Evolutionary conservation across 192 early-diverging fungal genomes (phyloP).

Genomic region (Rhizophagus clarus): DNA sequence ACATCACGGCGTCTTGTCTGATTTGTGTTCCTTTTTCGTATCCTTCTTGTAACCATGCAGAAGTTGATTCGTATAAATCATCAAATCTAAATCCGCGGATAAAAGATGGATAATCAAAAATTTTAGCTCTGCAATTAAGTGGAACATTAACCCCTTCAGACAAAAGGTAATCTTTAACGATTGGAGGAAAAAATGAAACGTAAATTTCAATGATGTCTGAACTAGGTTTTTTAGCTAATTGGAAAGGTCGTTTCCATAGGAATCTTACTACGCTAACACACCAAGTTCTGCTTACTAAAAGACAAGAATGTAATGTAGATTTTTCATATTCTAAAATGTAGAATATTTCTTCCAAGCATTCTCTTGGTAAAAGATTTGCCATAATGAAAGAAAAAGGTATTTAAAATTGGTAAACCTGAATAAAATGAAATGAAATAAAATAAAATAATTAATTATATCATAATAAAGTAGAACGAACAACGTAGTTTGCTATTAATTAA

Average conservation of each 20-base stretch:
- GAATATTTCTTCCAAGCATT: slow-evolving; percentile 18
- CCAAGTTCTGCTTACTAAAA: slow-evolving; percentile 14
- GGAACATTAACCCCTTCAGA: background rate
- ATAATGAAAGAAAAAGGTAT: background rate
- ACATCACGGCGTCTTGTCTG: background rate
- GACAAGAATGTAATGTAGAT: slow-evolving; percentile 1
- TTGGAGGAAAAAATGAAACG: background rate
- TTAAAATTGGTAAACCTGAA: background rate
- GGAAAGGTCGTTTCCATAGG: slow-evolving; percentile 14
- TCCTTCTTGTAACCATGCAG: slow-evolving; percentile 6
- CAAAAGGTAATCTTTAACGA: background rate
- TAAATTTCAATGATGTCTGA: background rate
- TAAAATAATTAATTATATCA: no score
- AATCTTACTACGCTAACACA: background rate
- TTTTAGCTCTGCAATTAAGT: background rate
- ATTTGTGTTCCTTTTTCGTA: slow-evolving; percentile 7
- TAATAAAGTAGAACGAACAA: no score
- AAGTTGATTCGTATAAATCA: background rate
- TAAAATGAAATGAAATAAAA: no score
- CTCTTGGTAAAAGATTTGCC: background rate
- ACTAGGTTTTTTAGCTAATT: slow-evolving; percentile 1
- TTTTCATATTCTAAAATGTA: slow-evolving; percentile 15
- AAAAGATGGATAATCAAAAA: slow-evolving; percentile 18
- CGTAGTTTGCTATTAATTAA: no score
- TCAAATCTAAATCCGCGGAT: slow-evolving; percentile 13